Conservation (phyloP, 202 grass and related monocot genomes). For the Panicum hallii region DNA sequence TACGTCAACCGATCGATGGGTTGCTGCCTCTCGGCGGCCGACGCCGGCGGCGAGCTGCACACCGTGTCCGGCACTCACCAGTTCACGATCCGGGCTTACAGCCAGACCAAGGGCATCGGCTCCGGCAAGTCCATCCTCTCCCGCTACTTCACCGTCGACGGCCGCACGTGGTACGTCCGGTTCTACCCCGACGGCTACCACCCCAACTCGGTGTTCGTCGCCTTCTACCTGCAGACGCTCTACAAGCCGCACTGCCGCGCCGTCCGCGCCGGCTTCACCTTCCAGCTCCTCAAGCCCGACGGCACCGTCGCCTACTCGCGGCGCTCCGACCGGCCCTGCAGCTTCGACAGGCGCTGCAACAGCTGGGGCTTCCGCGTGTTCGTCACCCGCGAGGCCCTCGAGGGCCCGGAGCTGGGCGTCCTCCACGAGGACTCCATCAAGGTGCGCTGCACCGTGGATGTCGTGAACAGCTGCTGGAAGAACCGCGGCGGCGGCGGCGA, state of each 20-base stretch:
- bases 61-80: slow-evolving; percentile 33
- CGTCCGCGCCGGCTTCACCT: slow-evolving; percentile 41
- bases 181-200: slow-evolving; percentile 66
- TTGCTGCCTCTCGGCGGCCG: not conserved
- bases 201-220: not conserved
- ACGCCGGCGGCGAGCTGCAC: not conserved
- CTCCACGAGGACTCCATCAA: slow-evolving; percentile 38
- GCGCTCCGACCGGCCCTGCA: not conserved
- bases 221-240: slow-evolving; percentile 42
- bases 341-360: slow-evolving; percentile 25
- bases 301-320: slow-evolving; percentile 28
- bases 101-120: slow-evolving; percentile 42
- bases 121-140: slow-evolving; percentile 52
- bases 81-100: slow-evolving; percentile 65
- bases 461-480: not conserved
- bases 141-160: slow-evolving; percentile 44
- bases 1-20: slow-evolving; percentile 36
- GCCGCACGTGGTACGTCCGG: slow-evolving; percentile 42
- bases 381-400: slow-evolving; percentile 15
- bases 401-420: slow-evolving; percentile 6
- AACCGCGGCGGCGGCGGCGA: not conserved
- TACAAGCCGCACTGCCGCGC: slow-evolving; percentile 38
- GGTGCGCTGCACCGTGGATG: slow-evolving; percentile 39
- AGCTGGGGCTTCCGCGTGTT: slow-evolving; percentile 47
- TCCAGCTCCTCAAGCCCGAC: slow-evolving; percentile 42